phyloP scores from a whole-genome alignment of 306 rosid genomes.

The Casuarina glauca region DNA sequence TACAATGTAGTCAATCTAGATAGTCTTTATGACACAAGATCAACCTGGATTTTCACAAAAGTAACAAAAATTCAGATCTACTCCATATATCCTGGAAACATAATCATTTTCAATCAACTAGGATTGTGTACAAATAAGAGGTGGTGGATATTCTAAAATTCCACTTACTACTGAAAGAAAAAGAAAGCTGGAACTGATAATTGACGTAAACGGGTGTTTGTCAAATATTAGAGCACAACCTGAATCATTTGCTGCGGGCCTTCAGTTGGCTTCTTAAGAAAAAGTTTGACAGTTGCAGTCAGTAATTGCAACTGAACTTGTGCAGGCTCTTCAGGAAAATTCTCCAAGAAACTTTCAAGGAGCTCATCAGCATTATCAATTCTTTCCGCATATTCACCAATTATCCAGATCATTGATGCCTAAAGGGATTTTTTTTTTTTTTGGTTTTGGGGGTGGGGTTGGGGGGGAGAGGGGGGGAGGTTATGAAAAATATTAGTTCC shows the following conservation, averaged over 20 bases:
- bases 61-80: background rate
- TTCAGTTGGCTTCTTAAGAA: conserved; percentile 98
- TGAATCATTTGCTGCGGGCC: conserved; percentile 99
- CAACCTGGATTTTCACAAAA: background rate
- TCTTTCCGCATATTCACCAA: conserved; percentile 99
- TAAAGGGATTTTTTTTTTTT: background rate
- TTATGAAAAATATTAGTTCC: background rate
- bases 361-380: conserved; percentile 99
- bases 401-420: conserved; percentile 99
- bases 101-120: background rate
- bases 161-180: conserved; percentile 2
- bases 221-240: conserved; percentile 45
- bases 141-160: background rate
- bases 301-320: conserved; percentile 95
- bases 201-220: conserved; percentile 21
- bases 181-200: conserved; percentile 3
- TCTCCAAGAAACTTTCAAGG: conserved; percentile 97
- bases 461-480: background rate
- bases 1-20: background rate
- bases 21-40: background rate
- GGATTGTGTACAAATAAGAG: background rate
- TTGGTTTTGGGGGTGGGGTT: background rate
- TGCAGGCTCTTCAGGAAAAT: conserved; percentile 95
- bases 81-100: background rate
- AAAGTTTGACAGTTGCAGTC: conserved; percentile 98